Evolutionary conservation across 805 yeast genomes (phyloP).

Genomic region (Metschnikowia noctiluminum): DNA sequence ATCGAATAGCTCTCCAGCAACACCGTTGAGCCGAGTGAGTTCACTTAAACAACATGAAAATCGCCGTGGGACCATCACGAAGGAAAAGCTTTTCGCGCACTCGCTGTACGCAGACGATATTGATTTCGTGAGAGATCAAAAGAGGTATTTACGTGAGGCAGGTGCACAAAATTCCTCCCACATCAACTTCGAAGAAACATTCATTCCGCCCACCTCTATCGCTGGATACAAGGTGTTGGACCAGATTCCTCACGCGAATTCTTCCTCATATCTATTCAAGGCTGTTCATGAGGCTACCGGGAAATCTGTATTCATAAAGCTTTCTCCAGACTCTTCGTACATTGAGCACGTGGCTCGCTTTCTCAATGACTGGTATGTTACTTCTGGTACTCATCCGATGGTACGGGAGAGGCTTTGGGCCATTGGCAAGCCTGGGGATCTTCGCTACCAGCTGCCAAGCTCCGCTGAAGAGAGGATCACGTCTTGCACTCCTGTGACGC

Average conservation of each 20-base stretch:
- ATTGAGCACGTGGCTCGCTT: constrained; percentile 24
- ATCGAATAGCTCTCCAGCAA: constrained; percentile 2
- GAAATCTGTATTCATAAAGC: constrained; percentile 19
- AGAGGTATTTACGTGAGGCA: constrained; percentile 16
- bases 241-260: constrained; percentile 14
- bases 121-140: constrained; percentile 23
- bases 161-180: constrained; percentile 10
- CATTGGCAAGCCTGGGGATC: constrained; percentile 5
- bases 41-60: constrained; percentile 1
- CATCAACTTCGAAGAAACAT: constrained; percentile 13
- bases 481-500: constrained; percentile 20
- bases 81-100: constrained; percentile 17
- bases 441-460: neutral
- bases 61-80: constrained; percentile 9
- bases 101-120: constrained; percentile 27
- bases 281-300: constrained; percentile 18
- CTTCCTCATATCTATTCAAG: constrained; percentile 16
- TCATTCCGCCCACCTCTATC: constrained; percentile 15
- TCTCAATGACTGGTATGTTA: constrained; percentile 34
- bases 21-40: constrained; percentile 4
- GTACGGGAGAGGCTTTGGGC: constrained; percentile 16
- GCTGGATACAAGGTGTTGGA: constrained; percentile 25
- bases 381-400: constrained; percentile 24
- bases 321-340: constrained; percentile 24
- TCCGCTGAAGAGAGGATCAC: too few relatives aligned